Base-by-base conservation (phyloP, 2,329 filamentous ascomycete species). In the Alternaria burnsii region DNA sequence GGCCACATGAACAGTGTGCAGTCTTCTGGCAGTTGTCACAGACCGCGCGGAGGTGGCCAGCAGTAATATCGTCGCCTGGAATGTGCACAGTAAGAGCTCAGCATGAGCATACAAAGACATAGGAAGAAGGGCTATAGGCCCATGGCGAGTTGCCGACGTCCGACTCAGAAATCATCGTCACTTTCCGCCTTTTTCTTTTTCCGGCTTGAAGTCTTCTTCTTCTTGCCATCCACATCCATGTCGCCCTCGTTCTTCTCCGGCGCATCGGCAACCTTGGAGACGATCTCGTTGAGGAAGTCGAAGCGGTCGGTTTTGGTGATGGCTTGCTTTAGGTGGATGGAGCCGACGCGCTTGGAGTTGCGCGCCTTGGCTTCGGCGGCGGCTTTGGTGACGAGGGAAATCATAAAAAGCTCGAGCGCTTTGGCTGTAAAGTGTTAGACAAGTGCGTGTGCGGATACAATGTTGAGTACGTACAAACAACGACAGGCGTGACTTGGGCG, bases 371-470 rank as follows among this genome's bases (percentile, higher is more conserved):
- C 94, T 69, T 97, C 89, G 53, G 91, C 88, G 48, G 95, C 93
- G 58, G 94, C 93, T 76, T 94, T 94, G 28, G 89, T 89, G 63
- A 98, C 94, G 58, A 99, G 86, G 42, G 92, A 90, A 65, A 98
- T 93, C 95, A 99, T 99, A 78, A 99, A 99, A 9, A 99, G 85
- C 81, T 99, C 95, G 7, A 99, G 85, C 16, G 95, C 95, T 83
- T 97, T 97, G 69, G 92, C 92, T 89, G 68, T 62, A 41, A 16
- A 12, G 28, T 22, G 62, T 72, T 12, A 71, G 62, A 9, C 38
- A 36, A 8, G 16, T 8, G 12, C 30, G 12, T 14, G n/a, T 9
- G 20, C 16, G 20, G 1, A 12, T 11, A 24, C 34, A 30, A 4
- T 38, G 11, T 30, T 18, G 5, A 16, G 12, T n/a, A 82, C 86